Evolutionary conservation across 768 basidiomycete genomes (phyloP).

Genomic region (Tricholoma sp.): DNA sequence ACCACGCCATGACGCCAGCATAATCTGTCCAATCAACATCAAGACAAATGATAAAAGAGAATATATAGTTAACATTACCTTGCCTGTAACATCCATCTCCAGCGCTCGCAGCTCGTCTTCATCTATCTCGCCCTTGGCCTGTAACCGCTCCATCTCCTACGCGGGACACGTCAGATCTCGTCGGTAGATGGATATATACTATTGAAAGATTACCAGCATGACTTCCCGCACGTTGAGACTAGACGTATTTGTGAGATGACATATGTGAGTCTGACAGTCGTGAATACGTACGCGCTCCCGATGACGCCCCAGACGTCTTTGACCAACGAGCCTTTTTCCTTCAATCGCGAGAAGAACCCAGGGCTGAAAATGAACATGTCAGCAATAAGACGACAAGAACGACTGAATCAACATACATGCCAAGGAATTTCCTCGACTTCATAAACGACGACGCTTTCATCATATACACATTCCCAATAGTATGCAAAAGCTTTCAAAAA

Average conservation of each 20-base stretch:
- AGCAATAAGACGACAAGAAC: background rate
- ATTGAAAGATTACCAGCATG: constrained; percentile 50
- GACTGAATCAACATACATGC: constrained; percentile 54
- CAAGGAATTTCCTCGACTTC: constrained; percentile 88
- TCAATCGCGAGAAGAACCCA: constrained; percentile 90
- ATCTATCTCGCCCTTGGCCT: constrained; percentile 81
- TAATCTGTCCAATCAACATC: constrained; percentile 45
- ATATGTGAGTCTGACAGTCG: constrained; percentile 5
- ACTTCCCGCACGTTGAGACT: constrained; percentile 72
- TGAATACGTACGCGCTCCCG: constrained; percentile 76
- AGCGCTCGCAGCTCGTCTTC: constrained; percentile 84
- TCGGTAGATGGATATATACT: background rate
- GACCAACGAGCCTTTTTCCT: constrained; percentile 88
- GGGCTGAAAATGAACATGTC: constrained; percentile 39
- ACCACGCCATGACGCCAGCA: constrained; percentile 97
- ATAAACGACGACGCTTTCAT: constrained; percentile 89
- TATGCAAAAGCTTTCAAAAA: constrained; percentile 64
- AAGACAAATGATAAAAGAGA: background rate
- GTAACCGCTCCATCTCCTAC: constrained; percentile 83
- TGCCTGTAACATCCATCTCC: constrained; percentile 92
- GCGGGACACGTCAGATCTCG: background rate
- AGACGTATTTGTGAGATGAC: constrained; percentile 4
- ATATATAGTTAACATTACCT: constrained; percentile 43
- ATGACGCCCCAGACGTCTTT: constrained; percentile 98
- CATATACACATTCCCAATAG: constrained; percentile 88